Conservation (phyloP, 1,139 yeast species). For the Blastobotrys serpentis region DNA sequence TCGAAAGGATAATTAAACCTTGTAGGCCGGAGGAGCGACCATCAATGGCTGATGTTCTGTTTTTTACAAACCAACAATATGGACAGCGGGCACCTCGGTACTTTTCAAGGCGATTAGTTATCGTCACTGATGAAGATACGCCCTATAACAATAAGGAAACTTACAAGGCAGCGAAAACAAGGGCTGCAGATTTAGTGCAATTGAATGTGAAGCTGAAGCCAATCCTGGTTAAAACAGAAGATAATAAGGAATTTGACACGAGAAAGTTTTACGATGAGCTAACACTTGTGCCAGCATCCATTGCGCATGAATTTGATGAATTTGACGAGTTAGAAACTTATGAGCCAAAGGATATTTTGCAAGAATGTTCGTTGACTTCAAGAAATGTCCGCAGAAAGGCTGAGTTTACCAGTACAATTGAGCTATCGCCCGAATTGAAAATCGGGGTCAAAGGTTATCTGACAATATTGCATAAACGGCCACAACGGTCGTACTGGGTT, state of each 20-base stretch:
- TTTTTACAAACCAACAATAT: slow-evolving; percentile 33
- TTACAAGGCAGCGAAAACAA: slow-evolving; percentile 50
- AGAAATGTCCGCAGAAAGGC: slow-evolving; percentile 27
- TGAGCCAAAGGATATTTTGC: slow-evolving; percentile 5
- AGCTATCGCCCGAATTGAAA: slow-evolving; percentile 50
- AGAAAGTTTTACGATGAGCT: slow-evolving; percentile 55
- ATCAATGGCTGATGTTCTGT: slow-evolving; percentile 31
- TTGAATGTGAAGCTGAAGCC: slow-evolving; percentile 55
- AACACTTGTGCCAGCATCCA: slow-evolving; percentile 15
- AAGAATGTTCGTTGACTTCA: slow-evolving; percentile 4
- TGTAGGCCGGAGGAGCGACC: neutral
- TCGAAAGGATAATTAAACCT: slow-evolving; percentile 9
- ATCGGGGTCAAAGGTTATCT: slow-evolving; percentile 74
- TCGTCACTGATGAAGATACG: slow-evolving; percentile 60
- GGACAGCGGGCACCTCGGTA: slow-evolving; percentile 24
- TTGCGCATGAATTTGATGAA: slow-evolving; percentile 13
- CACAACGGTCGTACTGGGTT: slow-evolving; percentile 46
- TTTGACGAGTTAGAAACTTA: slow-evolving; percentile 13
- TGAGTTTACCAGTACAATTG: slow-evolving; percentile 59
- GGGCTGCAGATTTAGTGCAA: slow-evolving; percentile 51
- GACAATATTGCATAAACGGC: slow-evolving; percentile 54
- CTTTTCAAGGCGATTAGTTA: slow-evolving; percentile 42
- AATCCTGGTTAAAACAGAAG: slow-evolving; percentile 50
- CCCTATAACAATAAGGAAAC: slow-evolving; percentile 45
- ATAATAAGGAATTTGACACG: slow-evolving; percentile 47